Evolutionary conservation across 106 monocot species (phyloP), one percentile per base, ranked within the genome.

Genomic region (Dendrobium chrysotoxum): DNA sequence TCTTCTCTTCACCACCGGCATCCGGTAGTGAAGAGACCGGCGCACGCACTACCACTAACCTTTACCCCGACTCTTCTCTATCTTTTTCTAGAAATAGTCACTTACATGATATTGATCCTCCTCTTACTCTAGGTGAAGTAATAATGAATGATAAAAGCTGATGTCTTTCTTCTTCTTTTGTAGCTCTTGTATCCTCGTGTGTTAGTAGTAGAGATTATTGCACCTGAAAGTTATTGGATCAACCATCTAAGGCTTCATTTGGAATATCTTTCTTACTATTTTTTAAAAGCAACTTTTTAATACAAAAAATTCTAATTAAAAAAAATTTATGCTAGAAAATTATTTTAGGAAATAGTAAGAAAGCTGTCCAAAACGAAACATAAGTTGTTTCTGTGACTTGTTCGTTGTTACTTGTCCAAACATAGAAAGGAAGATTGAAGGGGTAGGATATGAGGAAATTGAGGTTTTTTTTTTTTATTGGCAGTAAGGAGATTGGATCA

Each of bases 1-100:
- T 93, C 96, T 96, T 85, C 93, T 54, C 61, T 93, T 96, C 75
- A 90, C 90, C 40, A 84, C 87, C 0, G 88, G 77, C 39, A 66
- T 55, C 2, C 78, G 75, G 17, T n/a, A 91, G 88, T 4, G 90
- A 86, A 4, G 91, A 86, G 90, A 92, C 92, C 84, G 85, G 88
- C 53, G 80, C 35, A 3, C 35, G 35, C 26, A 21, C 58, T 75
- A 1, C 25, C 46, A 28, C 16, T 70, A n/a, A 45, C 53, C 38
- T 89, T 89, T 15, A 72, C 87, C 85, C 47, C 82, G 79, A 40
- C 76, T 74, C 20, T 58, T 53, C 61, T 83, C 83, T 42, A 77
- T 77, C 42, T 77, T 61, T 61, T 8, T 30, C 28, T 15, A 35
- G 35, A 70, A 70, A 30, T 35, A 28, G 10, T 70, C 28, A 35